Base-by-base conservation (phyloP, 352 stramenopile genomes). In the Phytopythium cucurbitacearum region DNA sequence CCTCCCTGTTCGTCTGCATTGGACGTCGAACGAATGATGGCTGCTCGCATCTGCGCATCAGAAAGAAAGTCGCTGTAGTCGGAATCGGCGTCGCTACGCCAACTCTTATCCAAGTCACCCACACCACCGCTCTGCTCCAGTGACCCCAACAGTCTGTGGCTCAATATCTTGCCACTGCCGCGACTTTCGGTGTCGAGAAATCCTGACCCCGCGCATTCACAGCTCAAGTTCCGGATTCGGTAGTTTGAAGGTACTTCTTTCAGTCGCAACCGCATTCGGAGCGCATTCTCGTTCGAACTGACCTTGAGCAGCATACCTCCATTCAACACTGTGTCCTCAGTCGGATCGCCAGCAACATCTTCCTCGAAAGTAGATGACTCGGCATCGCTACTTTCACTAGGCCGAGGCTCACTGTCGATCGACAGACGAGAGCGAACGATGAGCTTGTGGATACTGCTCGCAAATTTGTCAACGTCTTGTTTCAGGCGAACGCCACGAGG, bases 61-160 rank as follows among this genome's bases (percentile, higher is more conserved):
- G 71, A 67, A 6, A 92, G 56, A 39, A 90, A 89, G 56, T 90
- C 81, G 47, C 72, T 91, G 49, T 89, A 90, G 59, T 92, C 76
- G 0, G 79, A 91, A 3, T 73, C 82, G 12, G 73, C 68, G 56
- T 93, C 84, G 41, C 79, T 91, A 45, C 69, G 67, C 79, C 83
- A 89, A 28, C 69, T 85, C 48, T 71, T 66, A 5, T 89, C 70
- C 15, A 75, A 66, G 28, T 87, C 58, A 47, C 41, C 62, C 38
- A 69, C 49, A 13, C 43, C 51, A 16, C 62, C 58, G 12, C 28
- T 46, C 5, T 21, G 37, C 38, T 77, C 70, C 21, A 67, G 57
- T 3, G 72, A 80, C 0, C 51, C 57, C 57, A 57, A 62, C 7
- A 80, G 67, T 13, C 62, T 53, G 7, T 59, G 73, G 15, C 45